Evolutionary conservation across 2,329 filamentous ascomycete genomes (phyloP), one percentile per base, ranked within the genome.

Genomic region (Aspergillus ruber): DNA sequence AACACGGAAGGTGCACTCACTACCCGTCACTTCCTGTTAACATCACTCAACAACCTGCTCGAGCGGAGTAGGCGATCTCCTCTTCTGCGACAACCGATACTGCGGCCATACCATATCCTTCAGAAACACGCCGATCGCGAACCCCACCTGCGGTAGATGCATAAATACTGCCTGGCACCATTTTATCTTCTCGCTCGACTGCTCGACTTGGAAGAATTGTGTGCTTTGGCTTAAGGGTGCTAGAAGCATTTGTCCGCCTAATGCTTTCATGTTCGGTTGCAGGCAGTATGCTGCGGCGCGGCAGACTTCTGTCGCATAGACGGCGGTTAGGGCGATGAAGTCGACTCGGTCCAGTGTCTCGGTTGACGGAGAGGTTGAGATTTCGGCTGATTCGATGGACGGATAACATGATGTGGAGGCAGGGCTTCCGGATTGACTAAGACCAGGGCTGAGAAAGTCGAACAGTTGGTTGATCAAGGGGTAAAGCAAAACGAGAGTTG

Each of bases 21-120:
- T n/a, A 17, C 12, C 8, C 6, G 15, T 1, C 6, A 17, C 6
- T 9, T 17, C n/a, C 33, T 17, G 15, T 20, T 39, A 3, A 20
- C 8, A 18, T n/a, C n/a, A 8, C n/a, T 18, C 36, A 17, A 13
- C 36, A 35, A n/a, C n/a, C 2, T 35, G n/a, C 15, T 35, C 33
- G 8, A n/a, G 15, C 33, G 33, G 33, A 35, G n/a, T 35, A 39
- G 36, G 36, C 36, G 36, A 39, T 9, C 9, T 39, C 9, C 36
- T 27, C 4, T 40, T 40, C 33, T 36, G 46, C 42, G 25, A n/a
- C 15, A 27, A 32, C 18, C 46, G 48, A 27, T 56, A 59, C 27
- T 55, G 47, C 17, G 50, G 50, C 53, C 56, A 57, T 25, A 58
- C 48, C 49, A 58, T 55, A 21, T 57, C 42, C 25, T 56, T 58